A percentile compares a stretch with the other conserved stretches of the same genome.
Conservation (phyloP, 1,139 yeast species). For the Hansenula anomala region DNA sequence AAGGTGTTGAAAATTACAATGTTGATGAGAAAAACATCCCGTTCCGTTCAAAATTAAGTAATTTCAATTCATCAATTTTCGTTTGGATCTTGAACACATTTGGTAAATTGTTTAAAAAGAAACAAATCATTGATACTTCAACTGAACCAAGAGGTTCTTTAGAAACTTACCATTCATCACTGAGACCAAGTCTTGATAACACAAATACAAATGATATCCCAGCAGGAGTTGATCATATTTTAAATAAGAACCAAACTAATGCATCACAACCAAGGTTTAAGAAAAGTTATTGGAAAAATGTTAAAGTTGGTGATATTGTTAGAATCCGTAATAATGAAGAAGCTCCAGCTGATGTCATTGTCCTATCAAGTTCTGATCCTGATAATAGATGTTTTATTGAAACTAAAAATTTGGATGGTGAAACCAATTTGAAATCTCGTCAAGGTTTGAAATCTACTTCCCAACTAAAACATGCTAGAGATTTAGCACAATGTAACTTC, state of each 20-base stretch:
- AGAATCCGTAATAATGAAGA: slow-evolving; percentile 85
- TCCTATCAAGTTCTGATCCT: slow-evolving; percentile 76
- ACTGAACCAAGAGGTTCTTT: slow-evolving; percentile 10
- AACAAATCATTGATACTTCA: slow-evolving; percentile 1
- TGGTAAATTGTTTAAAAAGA: slow-evolving; percentile 1
- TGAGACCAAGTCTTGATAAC: slow-evolving; percentile 10
- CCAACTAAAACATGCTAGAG: slow-evolving; percentile 58
- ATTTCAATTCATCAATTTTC: slow-evolving; percentile 34
- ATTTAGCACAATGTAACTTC: slow-evolving; percentile 68
- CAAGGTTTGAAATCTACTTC: slow-evolving; percentile 71
- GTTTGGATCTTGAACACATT: slow-evolving; percentile 23
- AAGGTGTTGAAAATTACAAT: slow-evolving; percentile 69
- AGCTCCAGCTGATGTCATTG: slow-evolving; percentile 85
- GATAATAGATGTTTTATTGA: slow-evolving; percentile 94
- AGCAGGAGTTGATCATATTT: slow-evolving; percentile 8
- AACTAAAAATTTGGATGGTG: slow-evolving; percentile 95
- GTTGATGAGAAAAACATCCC: slow-evolving; percentile 51
- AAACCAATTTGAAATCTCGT: slow-evolving; percentile 83
- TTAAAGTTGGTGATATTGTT: slow-evolving; percentile 84
- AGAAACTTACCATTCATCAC: slow-evolving; percentile 11
- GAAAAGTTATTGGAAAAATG: slow-evolving; percentile 81
- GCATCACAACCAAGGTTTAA: slow-evolving; percentile 37
- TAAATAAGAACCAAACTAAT: slow-evolving; percentile 3
- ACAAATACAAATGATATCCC: slow-evolving; percentile 9
- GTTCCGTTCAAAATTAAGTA: slow-evolving; percentile 53